These are phyloP conservation scores for Lichina pygmaea DNA, from an alignment of 495 filamentous ascomycete genomes.

Conservation along the genomic window DNA sequence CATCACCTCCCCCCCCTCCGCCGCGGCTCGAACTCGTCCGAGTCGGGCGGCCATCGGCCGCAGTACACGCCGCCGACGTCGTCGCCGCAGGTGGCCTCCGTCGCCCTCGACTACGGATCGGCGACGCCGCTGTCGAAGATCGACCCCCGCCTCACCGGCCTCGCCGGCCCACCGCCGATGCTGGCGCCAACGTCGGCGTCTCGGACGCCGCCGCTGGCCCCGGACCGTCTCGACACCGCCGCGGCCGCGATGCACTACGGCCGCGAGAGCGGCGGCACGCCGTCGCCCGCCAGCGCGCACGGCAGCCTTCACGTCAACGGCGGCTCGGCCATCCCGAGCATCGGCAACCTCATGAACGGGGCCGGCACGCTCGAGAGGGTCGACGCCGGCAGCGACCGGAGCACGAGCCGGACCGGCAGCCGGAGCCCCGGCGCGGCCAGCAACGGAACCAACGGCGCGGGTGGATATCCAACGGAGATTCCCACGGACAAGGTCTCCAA, in stretches of 20 bases:
- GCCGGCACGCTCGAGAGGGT: conserved; percentile 6
- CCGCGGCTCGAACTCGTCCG: background rate
- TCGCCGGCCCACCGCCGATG: background rate
- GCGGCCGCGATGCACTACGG: background rate
- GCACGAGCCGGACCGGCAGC: conserved; percentile 11
- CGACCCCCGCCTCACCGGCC: background rate
- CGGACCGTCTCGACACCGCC: background rate
- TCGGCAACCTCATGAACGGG: conserved; percentile 2
- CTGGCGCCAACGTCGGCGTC: background rate
- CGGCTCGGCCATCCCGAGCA: conserved; percentile 1
- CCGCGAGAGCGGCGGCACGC: background rate
- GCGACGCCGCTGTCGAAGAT: background rate
- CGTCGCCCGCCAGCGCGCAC: background rate
- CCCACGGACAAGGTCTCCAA: conserved; percentile 30
- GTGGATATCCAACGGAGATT: conserved; percentile 30
- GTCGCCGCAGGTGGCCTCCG: too few species aligned
- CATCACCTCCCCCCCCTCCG: background rate
- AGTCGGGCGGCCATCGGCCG: too few species aligned
- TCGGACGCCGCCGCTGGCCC: background rate
- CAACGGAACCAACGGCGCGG: conserved; percentile 8
- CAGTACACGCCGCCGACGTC: too few species aligned
- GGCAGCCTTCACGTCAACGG: background rate
- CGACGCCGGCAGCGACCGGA: conserved; percentile 12
- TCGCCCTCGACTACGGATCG: background rate
- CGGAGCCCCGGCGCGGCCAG: conserved; percentile 8